A percentile compares a stretch with the other conserved stretches of the same genome.
These are phyloP conservation scores for Aquilaria malaccensis DNA, from an alignment of 345 rosid species.

Conservation along the genomic window DNA sequence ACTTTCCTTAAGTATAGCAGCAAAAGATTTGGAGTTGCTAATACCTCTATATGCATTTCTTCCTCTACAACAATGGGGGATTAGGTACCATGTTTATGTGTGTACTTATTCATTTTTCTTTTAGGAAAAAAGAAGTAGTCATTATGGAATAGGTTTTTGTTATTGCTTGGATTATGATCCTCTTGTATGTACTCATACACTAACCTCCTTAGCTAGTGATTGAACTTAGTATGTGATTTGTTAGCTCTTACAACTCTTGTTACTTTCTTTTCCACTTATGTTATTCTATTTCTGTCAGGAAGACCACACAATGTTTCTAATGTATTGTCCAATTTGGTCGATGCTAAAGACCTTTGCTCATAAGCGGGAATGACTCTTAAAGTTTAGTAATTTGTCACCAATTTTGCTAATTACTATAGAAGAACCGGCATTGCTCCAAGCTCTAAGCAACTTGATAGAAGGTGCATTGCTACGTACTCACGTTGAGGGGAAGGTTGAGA, in stretches of 20 bases:
- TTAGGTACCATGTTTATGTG: conserved; percentile 39
- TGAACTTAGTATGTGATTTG: too few relatives aligned
- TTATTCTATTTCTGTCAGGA: conserved; percentile 65
- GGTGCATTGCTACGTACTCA: conserved; percentile 90
- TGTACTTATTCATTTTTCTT: neutral
- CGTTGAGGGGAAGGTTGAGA: conserved; percentile 70
- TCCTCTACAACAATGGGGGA: conserved; percentile 47
- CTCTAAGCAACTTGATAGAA: conserved; percentile 87
- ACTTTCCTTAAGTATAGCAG: conserved; percentile 33
- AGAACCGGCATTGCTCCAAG: conserved; percentile 85
- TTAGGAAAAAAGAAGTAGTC: too few relatives aligned
- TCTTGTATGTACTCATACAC: too few relatives aligned
- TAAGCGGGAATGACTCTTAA: conserved; percentile 65
- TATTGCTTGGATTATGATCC: neutral
- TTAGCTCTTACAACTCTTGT: too few relatives aligned
- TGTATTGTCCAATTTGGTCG: conserved; percentile 69
- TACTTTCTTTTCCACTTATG: conserved; percentile 25
- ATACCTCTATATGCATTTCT: conserved; percentile 83
- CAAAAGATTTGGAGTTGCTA: conserved; percentile 75
- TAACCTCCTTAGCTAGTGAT: too few relatives aligned
- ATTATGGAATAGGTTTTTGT: neutral
- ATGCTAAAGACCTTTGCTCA: conserved; percentile 69
- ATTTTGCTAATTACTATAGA: conserved; percentile 74
- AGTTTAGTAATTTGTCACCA: conserved; percentile 43
- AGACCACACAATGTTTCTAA: conserved; percentile 84